Conservation (phyloP, 148 eudicot genomes). For the Fallopia convolvulus region DNA sequence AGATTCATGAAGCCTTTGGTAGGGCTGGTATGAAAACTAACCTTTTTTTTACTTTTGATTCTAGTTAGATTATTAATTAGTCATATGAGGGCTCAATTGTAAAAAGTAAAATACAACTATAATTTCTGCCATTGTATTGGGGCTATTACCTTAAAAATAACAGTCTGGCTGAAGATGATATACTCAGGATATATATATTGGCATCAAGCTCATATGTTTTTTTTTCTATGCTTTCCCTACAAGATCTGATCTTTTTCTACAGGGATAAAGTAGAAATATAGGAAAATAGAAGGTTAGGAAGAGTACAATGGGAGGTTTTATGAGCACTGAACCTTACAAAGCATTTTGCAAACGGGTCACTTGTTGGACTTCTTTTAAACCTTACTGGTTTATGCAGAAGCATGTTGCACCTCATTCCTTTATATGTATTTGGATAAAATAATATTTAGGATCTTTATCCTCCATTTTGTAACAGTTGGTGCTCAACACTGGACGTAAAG, state of each 20-base stretch:
- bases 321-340: neutral
- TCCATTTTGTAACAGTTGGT: neutral
- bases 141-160: neutral
- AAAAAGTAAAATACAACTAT: constrained; percentile 1
- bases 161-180: neutral
- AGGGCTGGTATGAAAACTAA: constrained; percentile 51
- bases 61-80: neutral
- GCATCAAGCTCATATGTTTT: neutral
- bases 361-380: neutral
- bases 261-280: neutral
- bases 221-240: neutral
- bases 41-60: neutral
- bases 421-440: neutral
- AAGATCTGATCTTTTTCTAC: neutral
- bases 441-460: neutral
- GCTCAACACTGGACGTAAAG: neutral
- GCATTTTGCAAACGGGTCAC: neutral
- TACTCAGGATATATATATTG: neutral
- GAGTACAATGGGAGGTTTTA: neutral
- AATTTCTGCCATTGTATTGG: neutral
- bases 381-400: neutral
- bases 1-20: constrained; percentile 83
- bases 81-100: neutral
- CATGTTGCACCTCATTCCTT: neutral
- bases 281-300: neutral